Evolutionary conservation across 2,329 filamentous ascomycete species (phyloP), one percentile per base, ranked within the genome.

Genomic region (Pestalotiopsis fici): DNA sequence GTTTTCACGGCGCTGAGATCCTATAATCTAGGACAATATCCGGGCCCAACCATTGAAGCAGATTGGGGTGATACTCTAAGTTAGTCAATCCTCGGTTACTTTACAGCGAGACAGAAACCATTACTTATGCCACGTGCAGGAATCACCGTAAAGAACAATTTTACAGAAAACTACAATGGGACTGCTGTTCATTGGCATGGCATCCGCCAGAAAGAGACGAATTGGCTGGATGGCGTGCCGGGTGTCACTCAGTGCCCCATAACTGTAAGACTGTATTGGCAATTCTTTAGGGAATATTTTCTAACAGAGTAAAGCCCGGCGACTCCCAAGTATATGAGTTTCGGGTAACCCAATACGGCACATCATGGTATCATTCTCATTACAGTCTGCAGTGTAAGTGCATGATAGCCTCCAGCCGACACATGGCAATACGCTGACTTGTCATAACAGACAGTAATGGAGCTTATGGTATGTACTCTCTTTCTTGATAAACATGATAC

Each of bases 131-230:
- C n/a, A n/a, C n/a, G n/a, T n/a, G n/a, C 21, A 54, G 47, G 47
- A 62, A 84, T 91, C 61, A 87, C 87, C 25, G 56, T 59, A 9
- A 13, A 87, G 78, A 92, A 92, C 75, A 81, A 86, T 11, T 83
- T 91, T 7, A 54, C 47, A 7, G n/a, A n/a, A n/a, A 54, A 54
- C 13, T 54, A 7, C 21, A 3, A 77, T 50, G 77, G 78, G 69
- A 82, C 81, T 3, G 78, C 81, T 0, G 76, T 85, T 43, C 83
- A 85, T 69, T 85, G 82, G 82, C 83, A 85, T 65, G 83, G 83
- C 23, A 74, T 85, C 18, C 76, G 83, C 5, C 81, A 84, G 71
- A 77, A 80, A 27, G 76, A 81, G 68, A 80, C 78, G 55, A 80
- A 78, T 67, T 74, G 78, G 28, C 74, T 79, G 55, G 83, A 85